Evolutionary conservation across 495 filamentous ascomycete genomes (phyloP).

Genomic region (Lentithecium fluviatile): DNA sequence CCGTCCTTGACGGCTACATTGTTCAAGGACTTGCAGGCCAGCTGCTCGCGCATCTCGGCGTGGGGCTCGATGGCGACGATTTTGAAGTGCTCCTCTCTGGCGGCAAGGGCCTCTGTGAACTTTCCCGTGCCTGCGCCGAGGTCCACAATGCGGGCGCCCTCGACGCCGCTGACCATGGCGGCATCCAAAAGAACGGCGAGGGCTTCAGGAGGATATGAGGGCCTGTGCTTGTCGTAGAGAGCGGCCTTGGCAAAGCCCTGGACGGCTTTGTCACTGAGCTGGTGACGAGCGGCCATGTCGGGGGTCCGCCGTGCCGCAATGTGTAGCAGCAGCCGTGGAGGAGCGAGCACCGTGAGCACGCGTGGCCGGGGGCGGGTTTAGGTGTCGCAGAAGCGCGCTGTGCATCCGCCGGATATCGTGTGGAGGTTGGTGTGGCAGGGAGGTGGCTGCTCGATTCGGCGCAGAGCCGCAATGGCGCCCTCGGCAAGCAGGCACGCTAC

Average conservation of each 20-base stretch:
- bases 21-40: conserved; percentile 55
- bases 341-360: neutral
- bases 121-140: conserved; percentile 67
- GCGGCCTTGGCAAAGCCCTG: conserved; percentile 57
- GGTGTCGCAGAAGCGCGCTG: too few species aligned
- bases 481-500: too few species aligned
- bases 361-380: neutral
- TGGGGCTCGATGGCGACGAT: conserved; percentile 65
- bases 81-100: conserved; percentile 52
- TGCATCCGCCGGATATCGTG: too few species aligned
- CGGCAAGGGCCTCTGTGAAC: conserved; percentile 59
- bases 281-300: conserved; percentile 9
- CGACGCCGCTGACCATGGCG: conserved; percentile 46
- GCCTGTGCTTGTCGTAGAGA: conserved; percentile 60
- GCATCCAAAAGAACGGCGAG: conserved; percentile 54
- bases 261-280: conserved; percentile 26
- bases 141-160: conserved; percentile 55
- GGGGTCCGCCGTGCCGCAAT: neutral
- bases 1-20: conserved; percentile 55
- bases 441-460: neutral
- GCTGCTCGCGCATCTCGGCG: conserved; percentile 55
- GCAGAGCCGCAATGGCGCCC: too few species aligned
- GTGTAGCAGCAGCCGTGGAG: neutral
- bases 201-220: conserved; percentile 57
- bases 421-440: too few species aligned